A percentile compares a stretch with the other conserved stretches of the same genome.
phyloP scores from a whole-genome alignment of 1,284 basidiomycete genomes.

The Anthracocystis walkeri region DNA sequence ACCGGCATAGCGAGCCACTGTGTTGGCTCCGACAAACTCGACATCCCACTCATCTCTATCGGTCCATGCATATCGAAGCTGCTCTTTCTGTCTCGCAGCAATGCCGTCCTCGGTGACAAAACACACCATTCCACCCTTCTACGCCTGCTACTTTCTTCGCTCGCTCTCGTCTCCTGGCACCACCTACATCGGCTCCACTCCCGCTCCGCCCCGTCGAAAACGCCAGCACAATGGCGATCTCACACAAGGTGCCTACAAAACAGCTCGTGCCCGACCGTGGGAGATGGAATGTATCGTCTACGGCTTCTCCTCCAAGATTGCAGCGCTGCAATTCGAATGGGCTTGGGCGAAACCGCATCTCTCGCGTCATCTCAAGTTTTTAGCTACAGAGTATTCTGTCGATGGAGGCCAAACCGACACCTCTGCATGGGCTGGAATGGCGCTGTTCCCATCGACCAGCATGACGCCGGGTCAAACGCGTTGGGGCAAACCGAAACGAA shows the following conservation, averaged over 20 bases:
- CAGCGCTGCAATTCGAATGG: conserved; percentile 89
- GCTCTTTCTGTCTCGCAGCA: not conserved
- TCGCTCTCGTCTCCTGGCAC: conserved; percentile 53
- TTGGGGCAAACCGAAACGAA: conserved; percentile 30
- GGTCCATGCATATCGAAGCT: not conserved
- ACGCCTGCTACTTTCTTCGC: conserved; percentile 87
- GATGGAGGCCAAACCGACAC: conserved; percentile 9
- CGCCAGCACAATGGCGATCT: conserved; percentile 89
- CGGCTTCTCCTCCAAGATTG: conserved; percentile 86
- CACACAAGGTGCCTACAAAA: conserved; percentile 81
- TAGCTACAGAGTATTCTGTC: conserved; percentile 23
- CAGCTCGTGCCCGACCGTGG: conserved; percentile 81
- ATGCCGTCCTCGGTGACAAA: conserved; percentile 68
- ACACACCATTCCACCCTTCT: conserved; percentile 81
- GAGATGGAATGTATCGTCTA: conserved; percentile 89
- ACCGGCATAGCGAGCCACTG: not conserved
- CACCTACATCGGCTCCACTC: conserved; percentile 85
- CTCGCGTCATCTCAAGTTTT: conserved; percentile 70
- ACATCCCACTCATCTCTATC: not conserved
- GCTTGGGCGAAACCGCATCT: conserved; percentile 83
- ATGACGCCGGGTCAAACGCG: conserved; percentile 33
- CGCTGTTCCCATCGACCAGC: conserved; percentile 52
- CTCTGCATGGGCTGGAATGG: conserved; percentile 15
- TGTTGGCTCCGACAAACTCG: not conserved
- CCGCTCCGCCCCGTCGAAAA: conserved; percentile 80